phyloP scores from a whole-genome alignment of 768 basidiomycete genomes.

The Russula foetens region DNA sequence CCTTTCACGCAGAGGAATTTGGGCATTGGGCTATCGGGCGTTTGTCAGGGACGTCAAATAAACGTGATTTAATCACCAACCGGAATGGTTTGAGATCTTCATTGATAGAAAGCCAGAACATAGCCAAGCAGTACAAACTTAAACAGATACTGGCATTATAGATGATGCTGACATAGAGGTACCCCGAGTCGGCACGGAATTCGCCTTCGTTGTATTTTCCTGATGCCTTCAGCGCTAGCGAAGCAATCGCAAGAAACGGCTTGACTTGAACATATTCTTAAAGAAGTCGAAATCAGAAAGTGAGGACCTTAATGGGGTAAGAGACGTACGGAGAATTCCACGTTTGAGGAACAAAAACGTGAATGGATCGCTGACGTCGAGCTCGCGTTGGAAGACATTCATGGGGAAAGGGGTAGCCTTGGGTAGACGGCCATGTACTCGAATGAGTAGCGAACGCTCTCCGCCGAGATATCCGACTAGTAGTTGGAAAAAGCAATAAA shows the following conservation, averaged over 20 bases:
- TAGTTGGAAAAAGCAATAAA: slow-evolving; percentile 86
- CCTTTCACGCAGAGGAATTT: slow-evolving; percentile 99
- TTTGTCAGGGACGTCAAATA: background rate
- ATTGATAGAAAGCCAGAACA: slow-evolving; percentile 94
- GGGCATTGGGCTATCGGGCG: slow-evolving; percentile 62
- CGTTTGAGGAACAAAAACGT: slow-evolving; percentile 91
- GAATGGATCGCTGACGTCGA: slow-evolving; percentile 93
- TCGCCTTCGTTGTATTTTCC: slow-evolving; percentile 89
- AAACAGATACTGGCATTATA: slow-evolving; percentile 80
- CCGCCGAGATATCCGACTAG: slow-evolving; percentile 84
- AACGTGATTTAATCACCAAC: slow-evolving; percentile 33
- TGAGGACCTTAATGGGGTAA: background rate
- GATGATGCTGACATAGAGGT: slow-evolving; percentile 82
- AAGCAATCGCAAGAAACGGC: slow-evolving; percentile 77
- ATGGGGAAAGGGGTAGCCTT: slow-evolving; percentile 83
- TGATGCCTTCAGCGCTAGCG: slow-evolving; percentile 75
- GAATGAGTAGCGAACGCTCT: slow-evolving; percentile 85
- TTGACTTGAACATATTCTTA: slow-evolving; percentile 97
- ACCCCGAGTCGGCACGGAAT: slow-evolving; percentile 78
- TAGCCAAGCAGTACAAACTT: slow-evolving; percentile 82
- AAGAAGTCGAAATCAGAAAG: background rate
- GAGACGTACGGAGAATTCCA: slow-evolving; percentile 76
- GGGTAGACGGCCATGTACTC: slow-evolving; percentile 85
- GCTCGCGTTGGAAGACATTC: slow-evolving; percentile 71
- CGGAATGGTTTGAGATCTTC: slow-evolving; percentile 85